Conservation (phyloP, 305 asterid species). For the Ajuga reptans region DNA sequence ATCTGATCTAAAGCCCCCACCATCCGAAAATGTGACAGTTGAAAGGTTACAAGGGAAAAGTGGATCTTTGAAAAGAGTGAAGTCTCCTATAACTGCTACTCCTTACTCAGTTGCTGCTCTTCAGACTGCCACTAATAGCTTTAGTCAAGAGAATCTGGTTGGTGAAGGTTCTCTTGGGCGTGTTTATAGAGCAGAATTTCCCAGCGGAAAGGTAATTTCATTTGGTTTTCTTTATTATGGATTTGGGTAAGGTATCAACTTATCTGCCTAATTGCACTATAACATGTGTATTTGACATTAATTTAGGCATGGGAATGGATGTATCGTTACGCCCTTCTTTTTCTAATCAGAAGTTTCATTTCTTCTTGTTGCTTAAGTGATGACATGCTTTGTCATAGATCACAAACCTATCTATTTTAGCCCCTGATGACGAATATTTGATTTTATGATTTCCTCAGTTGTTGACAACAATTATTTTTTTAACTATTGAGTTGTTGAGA, state of each 20-base stretch:
- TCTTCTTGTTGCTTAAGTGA: too few species aligned
- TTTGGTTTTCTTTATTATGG: neutral
- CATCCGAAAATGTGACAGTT: constrained; percentile 46
- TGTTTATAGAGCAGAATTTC: constrained; percentile 80
- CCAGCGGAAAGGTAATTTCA: constrained; percentile 73
- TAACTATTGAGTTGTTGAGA: neutral
- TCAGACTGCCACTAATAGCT: constrained; percentile 89
- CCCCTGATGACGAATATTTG: neutral
- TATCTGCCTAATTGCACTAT: neutral
- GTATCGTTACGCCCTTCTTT: neutral
- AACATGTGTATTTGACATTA: neutral
- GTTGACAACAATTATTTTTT: neutral
- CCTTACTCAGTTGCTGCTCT: constrained; percentile 78
- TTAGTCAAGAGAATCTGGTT: constrained; percentile 84
- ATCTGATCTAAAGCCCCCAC: constrained; percentile 63
- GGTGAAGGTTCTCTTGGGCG: constrained; percentile 99
- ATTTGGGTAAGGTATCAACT: constrained; percentile 5
- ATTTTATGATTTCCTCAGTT: neutral
- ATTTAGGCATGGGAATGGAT: neutral
- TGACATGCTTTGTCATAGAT: too few species aligned
- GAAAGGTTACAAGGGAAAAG: constrained; percentile 64
- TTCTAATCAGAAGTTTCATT: too few species aligned
- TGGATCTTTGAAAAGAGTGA: constrained; percentile 64
- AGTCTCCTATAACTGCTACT: constrained; percentile 69
- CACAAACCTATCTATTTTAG: neutral